phyloP scores from a whole-genome alignment of 306 rosid species.

The Macrotyloma uniflorum region DNA sequence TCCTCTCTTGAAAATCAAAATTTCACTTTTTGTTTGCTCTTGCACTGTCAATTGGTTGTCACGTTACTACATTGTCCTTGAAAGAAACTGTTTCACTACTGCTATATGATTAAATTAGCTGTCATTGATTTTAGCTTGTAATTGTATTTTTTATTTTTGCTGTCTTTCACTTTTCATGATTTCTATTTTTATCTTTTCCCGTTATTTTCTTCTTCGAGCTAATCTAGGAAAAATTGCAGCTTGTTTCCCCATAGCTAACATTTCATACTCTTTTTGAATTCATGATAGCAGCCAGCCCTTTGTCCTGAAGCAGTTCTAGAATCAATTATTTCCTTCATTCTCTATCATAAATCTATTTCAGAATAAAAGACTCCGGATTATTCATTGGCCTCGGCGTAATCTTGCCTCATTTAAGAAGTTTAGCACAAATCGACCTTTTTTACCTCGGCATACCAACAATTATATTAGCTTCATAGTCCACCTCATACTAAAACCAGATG shows the following conservation, averaged over 20 bases:
- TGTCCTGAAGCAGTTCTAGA: not conserved
- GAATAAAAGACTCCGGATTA: slow-evolving; percentile 5
- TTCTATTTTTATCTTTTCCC: not conserved
- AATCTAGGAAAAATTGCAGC: slow-evolving; percentile 17
- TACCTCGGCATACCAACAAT: slow-evolving; percentile 5
- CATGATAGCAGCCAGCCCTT: not conserved
- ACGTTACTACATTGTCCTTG: not conserved
- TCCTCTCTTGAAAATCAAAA: not conserved
- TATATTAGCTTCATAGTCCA: slow-evolving; percentile 7
- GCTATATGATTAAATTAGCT: not conserved
- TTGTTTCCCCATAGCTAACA: not conserved
- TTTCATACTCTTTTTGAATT: not conserved
- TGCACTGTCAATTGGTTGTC: not conserved
- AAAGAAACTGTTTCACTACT: not conserved
- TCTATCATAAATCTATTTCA: not conserved
- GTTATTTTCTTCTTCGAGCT: not conserved
- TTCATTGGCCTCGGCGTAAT: not conserved
- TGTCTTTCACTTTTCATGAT: not conserved
- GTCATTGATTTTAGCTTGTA: too few relatives aligned
- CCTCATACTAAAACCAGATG: not conserved
- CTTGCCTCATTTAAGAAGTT: slow-evolving; percentile 24
- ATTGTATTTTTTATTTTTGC: not conserved
- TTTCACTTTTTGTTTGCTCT: not conserved
- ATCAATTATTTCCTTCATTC: slow-evolving; percentile 21
- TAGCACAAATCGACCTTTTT: slow-evolving; percentile 19